Conservation (phyloP, 2,329 filamentous ascomycete genomes). For the Bimuria novae-zelandiae region DNA sequence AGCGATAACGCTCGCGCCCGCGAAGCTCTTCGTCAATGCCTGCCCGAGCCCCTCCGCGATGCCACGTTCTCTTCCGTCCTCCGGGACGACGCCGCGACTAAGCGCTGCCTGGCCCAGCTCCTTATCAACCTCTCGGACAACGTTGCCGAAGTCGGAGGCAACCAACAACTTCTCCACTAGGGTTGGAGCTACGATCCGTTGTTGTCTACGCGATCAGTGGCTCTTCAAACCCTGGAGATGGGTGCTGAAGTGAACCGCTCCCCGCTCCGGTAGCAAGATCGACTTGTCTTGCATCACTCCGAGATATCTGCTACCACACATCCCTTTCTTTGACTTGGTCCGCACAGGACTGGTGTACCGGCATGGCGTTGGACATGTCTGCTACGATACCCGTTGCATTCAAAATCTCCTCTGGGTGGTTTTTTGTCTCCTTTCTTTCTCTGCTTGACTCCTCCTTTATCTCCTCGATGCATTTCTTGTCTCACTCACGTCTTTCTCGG, state of each 20-base stretch:
- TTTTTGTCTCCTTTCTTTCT: background rate
- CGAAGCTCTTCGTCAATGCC: conserved; percentile 91
- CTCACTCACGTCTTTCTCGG: too few species aligned
- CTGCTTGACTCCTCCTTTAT: too few species aligned
- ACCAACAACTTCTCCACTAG: conserved; percentile 44
- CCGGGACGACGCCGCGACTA: conserved; percentile 94
- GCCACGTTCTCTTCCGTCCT: conserved; percentile 96
- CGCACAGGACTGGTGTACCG: conserved; percentile 9
- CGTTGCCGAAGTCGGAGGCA: conserved; percentile 60
- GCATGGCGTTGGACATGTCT: conserved; percentile 19
- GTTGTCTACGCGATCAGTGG: background rate
- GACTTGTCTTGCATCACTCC: too few species aligned
- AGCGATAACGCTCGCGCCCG: conserved; percentile 96
- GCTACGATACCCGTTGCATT: conserved; percentile 23
- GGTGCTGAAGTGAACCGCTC: too few species aligned
- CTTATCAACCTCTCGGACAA: conserved; percentile 95
- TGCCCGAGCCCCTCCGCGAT: conserved; percentile 97
- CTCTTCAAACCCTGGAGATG: background rate
- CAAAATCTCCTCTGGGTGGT: conserved; percentile 8
- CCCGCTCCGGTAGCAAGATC: too few species aligned
- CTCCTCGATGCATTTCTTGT: too few species aligned
- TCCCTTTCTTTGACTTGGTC: conserved; percentile 12
- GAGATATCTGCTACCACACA: too few species aligned
- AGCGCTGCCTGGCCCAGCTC: conserved; percentile 95
- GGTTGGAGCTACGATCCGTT: background rate